phyloP scores from a whole-genome alignment of 345 rosid genomes.

The Theobroma cacao region DNA sequence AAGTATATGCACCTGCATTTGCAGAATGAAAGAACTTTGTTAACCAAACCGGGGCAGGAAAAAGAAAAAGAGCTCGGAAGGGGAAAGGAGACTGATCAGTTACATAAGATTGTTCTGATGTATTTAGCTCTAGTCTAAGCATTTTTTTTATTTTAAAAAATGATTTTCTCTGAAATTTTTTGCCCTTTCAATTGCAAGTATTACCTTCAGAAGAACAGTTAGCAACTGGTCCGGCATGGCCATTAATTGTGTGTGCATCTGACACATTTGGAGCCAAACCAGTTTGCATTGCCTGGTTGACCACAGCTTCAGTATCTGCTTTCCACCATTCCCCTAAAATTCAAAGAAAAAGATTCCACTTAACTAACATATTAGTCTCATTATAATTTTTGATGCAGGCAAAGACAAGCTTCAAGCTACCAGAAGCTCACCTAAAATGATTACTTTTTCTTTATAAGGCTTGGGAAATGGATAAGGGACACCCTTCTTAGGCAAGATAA shows the following conservation, averaged over 20 bases:
- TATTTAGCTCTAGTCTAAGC: not conserved
- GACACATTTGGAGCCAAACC: constrained; percentile 69
- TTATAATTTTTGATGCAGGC: not conserved
- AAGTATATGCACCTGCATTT: constrained; percentile 26
- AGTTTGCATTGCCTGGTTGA: constrained; percentile 40
- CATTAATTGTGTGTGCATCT: constrained; percentile 78
- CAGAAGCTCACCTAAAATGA: constrained; percentile 51
- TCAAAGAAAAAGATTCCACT: not conserved
- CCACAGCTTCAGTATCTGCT: constrained; percentile 60
- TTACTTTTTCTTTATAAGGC: constrained; percentile 51
- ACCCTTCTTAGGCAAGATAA: constrained; percentile 58
- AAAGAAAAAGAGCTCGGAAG: too few relatives aligned
- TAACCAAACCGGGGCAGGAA: not conserved
- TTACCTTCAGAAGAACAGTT: constrained; percentile 61
- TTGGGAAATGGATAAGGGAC: constrained; percentile 65
- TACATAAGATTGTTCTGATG: not conserved
- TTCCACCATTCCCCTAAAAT: constrained; percentile 86
- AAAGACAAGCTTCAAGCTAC: not conserved
- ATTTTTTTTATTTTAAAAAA: too few relatives aligned
- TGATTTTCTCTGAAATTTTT: not conserved
- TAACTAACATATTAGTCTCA: not conserved
- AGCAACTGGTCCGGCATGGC: constrained; percentile 54
- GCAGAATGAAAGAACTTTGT: not conserved
- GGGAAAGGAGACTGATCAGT: not conserved
- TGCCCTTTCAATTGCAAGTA: not conserved